Percentiles rank a stretch among this genome's conserved stretches.
phyloP scores from a whole-genome alignment of 75 land plant genomes.

The Pinus tabuliformis region DNA sequence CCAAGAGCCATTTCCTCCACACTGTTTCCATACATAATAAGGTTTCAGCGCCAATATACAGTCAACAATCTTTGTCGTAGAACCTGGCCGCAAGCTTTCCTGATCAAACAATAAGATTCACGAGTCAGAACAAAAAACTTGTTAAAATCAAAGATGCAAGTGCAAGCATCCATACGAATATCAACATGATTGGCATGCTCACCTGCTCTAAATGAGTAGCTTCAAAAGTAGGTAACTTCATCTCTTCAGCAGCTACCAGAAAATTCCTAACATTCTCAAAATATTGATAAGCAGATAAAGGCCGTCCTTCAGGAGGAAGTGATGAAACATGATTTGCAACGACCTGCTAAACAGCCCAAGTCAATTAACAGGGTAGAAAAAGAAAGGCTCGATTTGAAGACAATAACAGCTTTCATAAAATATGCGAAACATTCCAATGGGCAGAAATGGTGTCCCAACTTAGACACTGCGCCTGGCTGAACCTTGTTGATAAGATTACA shows the following conservation, averaged over 20 bases:
- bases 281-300: conserved; percentile 80
- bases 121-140: not conserved
- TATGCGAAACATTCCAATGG: not conserved
- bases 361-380: conserved; percentile 11
- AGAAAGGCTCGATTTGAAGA: not conserved
- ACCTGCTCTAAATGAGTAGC: conserved; percentile 83
- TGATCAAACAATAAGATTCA: not conserved
- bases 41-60: conserved; percentile 70
- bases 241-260: conserved; percentile 64
- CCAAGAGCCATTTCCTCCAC: conserved; percentile 41
- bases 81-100: conserved; percentile 60
- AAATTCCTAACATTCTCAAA: conserved; percentile 87
- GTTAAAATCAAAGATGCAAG: not conserved
- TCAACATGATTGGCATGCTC: not conserved
- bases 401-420: not conserved
- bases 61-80: conserved; percentile 63
- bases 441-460: conserved; percentile 33
- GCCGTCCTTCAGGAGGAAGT: conserved; percentile 30
- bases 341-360: conserved; percentile 33
- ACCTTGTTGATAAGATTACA: conserved; percentile 83
- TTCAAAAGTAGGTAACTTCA: conserved; percentile 79
- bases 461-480: conserved; percentile 76
- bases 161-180: not conserved
- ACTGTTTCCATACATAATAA: conserved; percentile 58
- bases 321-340: conserved; percentile 42